Conservation (phyloP, 805 yeast genomes). For the Candida taoyuanica region DNA sequence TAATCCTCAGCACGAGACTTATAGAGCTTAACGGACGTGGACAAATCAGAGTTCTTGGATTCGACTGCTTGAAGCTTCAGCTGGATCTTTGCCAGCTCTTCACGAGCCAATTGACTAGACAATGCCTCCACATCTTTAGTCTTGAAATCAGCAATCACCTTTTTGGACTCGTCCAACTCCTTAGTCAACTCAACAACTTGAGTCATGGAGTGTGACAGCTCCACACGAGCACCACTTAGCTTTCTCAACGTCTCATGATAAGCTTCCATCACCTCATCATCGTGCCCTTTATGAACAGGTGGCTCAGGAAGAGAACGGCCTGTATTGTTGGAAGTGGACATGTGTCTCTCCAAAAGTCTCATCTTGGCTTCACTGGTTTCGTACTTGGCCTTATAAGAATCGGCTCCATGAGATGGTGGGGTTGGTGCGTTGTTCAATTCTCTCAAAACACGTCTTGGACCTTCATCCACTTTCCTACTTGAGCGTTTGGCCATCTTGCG, state of each 20-base stretch:
- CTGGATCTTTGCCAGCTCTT: conserved; percentile 41
- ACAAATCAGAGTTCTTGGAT: conserved; percentile 51
- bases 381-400: conserved; percentile 37
- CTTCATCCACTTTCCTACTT: conserved; percentile 36
- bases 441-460: conserved; percentile 34
- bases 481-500: conserved; percentile 47
- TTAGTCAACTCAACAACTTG: conserved; percentile 39
- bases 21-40: conserved; percentile 53
- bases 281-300: conserved; percentile 26
- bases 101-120: conserved; percentile 29
- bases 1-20: conserved; percentile 72
- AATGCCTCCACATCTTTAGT: conserved; percentile 13
- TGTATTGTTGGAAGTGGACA: conserved; percentile 6
- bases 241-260: conserved; percentile 48
- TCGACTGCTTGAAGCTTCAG: conserved; percentile 53
- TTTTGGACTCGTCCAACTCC: conserved; percentile 37
- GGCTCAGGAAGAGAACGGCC: conserved; percentile 2
- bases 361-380: conserved; percentile 43
- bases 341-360: conserved; percentile 35
- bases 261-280: conserved; percentile 43
- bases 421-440: conserved; percentile 14
- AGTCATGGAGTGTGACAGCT: conserved; percentile 36
- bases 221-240: conserved; percentile 39
- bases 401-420: conserved; percentile 11
- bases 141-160: conserved; percentile 8